These are phyloP conservation scores for Pestalotiopsis sp. DNA, from an alignment of 2,329 filamentous ascomycete genomes.

Conservation along the genomic window DNA sequence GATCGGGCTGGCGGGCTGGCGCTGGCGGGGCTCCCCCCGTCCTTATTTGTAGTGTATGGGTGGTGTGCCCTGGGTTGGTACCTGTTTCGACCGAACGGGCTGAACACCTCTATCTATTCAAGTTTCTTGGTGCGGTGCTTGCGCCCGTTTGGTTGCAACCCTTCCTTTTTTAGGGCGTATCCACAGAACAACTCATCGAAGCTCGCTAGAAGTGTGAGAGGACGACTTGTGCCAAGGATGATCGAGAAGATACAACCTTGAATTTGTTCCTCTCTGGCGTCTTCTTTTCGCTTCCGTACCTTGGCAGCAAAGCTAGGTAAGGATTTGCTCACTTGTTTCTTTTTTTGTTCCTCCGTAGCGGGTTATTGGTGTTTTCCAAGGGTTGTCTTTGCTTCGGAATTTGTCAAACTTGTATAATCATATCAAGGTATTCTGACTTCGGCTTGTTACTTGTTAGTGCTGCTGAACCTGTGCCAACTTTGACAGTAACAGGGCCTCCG, in stretches of 20 bases:
- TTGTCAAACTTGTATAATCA: too few relatives aligned
- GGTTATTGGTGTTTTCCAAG: too few relatives aligned
- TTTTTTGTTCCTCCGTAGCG: neutral
- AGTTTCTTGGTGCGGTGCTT: neutral
- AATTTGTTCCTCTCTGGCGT: neutral
- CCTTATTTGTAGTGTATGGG: neutral
- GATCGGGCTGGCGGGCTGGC: neutral
- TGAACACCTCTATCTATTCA: neutral
- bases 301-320: neutral
- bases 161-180: constrained; percentile 13
- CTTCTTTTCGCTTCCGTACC: neutral
- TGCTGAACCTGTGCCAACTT: neutral
- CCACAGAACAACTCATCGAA: constrained; percentile 48
- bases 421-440: too few relatives aligned
- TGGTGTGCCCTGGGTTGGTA: too few relatives aligned
- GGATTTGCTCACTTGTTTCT: neutral
- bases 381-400: too few relatives aligned
- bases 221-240: neutral
- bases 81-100: neutral
- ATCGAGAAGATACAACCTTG: neutral
- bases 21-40: neutral
- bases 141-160: neutral
- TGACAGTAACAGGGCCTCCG: neutral
- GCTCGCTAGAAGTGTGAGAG: constrained; percentile 22
- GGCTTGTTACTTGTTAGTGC: neutral